A percentile compares a stretch with the other conserved stretches of the same genome.
Evolutionary conservation across 495 filamentous ascomycete genomes (phyloP).

Genomic region (Aspergillus cristatus): DNA sequence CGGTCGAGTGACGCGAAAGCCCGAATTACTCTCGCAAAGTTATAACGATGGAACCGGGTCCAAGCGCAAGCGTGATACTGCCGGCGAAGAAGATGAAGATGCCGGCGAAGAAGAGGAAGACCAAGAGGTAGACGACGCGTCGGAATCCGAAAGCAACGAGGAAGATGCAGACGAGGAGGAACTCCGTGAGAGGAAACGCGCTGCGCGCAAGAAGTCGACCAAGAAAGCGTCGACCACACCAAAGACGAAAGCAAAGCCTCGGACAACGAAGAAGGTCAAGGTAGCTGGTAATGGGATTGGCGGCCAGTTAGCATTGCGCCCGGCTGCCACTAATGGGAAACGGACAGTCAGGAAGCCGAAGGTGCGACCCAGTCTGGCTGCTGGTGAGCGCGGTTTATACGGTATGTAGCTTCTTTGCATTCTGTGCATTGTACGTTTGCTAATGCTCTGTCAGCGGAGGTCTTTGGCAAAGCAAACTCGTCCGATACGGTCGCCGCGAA

Average conservation of each 20-base stretch:
- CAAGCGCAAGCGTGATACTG: constrained; percentile 46
- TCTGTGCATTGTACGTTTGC: constrained; percentile 1
- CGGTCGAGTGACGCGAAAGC: constrained; percentile 68
- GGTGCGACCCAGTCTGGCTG: constrained; percentile 53
- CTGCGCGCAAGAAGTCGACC: constrained; percentile 33
- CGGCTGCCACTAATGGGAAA: constrained; percentile 33
- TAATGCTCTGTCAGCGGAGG: constrained; percentile 48
- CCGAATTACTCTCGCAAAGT: constrained; percentile 51
- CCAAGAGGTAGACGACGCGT: constrained; percentile 45
- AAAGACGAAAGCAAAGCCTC: constrained; percentile 18
- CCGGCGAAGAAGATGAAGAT: constrained; percentile 18
- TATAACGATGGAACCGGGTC: constrained; percentile 24
- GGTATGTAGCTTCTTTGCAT: constrained; percentile 40
- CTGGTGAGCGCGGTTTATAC: constrained; percentile 63
- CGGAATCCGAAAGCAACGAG: constrained; percentile 41
- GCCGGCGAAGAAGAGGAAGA: constrained; percentile 35
- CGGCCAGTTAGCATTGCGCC: constrained; percentile 41
- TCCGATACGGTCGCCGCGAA: constrained; percentile 68
- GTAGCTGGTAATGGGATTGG: constrained; percentile 48
- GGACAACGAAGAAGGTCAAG: constrained; percentile 43
- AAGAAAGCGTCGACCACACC: constrained; percentile 53
- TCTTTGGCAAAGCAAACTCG: constrained; percentile 63
- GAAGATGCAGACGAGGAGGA: constrained; percentile 61
- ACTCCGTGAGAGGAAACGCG: constrained; percentile 45
- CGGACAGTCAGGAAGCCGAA: constrained; percentile 42